Percentiles rank a stretch among this genome's conserved stretches.
Conservation (phyloP, 140 eudicot genomes). For the Anethum foeniculum region DNA sequence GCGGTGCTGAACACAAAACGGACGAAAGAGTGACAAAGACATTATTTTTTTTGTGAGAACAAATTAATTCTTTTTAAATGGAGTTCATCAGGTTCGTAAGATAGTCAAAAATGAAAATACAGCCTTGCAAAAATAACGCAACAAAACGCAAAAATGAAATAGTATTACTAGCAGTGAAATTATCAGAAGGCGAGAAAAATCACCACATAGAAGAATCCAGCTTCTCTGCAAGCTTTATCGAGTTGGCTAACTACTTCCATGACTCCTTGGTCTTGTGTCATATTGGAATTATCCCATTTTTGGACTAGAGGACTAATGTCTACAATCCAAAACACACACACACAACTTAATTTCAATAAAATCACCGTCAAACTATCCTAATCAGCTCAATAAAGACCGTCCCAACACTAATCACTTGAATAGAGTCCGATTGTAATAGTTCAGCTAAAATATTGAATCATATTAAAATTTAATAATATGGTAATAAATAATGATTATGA, state of each 20-base stretch:
- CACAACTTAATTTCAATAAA: neutral
- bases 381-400: neutral
- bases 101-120: no score
- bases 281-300: constrained; percentile 70
- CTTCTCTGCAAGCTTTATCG: constrained; percentile 79
- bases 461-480: neutral
- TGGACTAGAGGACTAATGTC: constrained; percentile 72
- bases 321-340: constrained; percentile 10
- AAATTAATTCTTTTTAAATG: no score
- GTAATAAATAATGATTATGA: neutral
- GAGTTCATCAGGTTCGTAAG: no score
- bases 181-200: neutral
- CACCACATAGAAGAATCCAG: constrained; percentile 97
- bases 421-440: neutral
- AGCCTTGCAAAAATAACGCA: no score
- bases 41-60: no score
- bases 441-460: neutral
- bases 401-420: neutral
- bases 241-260: constrained; percentile 55
- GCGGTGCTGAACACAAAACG: no score
- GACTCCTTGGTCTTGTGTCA: constrained; percentile 42
- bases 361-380: neutral
- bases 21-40: no score
- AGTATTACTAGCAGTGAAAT: neutral
- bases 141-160: neutral